Base-by-base conservation (phyloP, 2,329 filamentous ascomycete species). In the Thelonectria olida region DNA sequence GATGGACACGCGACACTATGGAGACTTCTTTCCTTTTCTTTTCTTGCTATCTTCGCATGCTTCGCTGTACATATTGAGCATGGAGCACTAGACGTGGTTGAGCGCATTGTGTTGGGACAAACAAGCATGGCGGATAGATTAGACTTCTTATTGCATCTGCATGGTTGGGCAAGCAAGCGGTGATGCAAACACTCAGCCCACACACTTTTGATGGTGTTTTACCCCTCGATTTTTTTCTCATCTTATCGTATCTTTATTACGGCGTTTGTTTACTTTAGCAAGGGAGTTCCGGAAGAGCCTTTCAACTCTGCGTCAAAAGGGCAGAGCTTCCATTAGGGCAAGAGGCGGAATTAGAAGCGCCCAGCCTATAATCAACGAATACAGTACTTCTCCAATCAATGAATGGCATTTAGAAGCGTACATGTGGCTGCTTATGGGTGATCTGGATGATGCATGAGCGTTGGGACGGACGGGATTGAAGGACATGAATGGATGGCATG, bases 231-330 rank as follows among this genome's bases (percentile, higher is more conserved):
- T 69, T 67, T 59, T 57, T 44, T 27, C 48, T 59, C 53, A 71
- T 22, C 51, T 58, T 38, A 62, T 61, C 44, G 6, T 15, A 67
- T 63, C 54, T 63, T 66, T 58, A 56, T 50, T 41, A 58, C 52
- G 62, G 68, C 62, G 69, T 70, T 71, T 70, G 58, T 67, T 56
- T 71, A 65, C 36, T 62, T 64, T 65, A 69, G 68, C 67, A 70
- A 48, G 57, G 69, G 69, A 68, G 62, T 70, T 67, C 39, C 54
- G 64, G 66, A 69, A 68, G 54, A 36, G 23, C 22, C 22, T 23
- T 23, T 22, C n/a, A 12, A 20, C 34, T 39, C 58, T 47, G 48
- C 31, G 51, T 27, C 41, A 15, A 34, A 39, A 42, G 23, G 36
- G 52, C 23, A 52, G 47, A 49, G 22, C 25, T 39, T 45, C 22